Conservation (phyloP, 306 rosid genomes). For the Potentilla sterilis region DNA sequence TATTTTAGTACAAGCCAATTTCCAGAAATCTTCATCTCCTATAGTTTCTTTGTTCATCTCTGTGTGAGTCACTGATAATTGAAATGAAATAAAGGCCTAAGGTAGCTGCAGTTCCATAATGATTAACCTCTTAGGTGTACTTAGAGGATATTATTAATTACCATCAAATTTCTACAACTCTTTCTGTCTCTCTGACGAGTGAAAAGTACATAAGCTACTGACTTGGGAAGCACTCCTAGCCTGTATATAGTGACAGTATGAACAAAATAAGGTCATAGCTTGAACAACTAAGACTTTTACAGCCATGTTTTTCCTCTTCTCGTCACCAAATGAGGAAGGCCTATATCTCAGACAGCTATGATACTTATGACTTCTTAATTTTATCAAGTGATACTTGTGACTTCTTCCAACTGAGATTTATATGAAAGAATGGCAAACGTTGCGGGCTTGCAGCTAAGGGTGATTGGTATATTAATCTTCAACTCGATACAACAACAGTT, state of each 20-base stretch:
- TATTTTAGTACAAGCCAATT: not conserved
- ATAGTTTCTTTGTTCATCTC: not conserved
- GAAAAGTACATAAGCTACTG: not conserved
- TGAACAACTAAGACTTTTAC: not conserved
- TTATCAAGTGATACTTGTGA: not conserved
- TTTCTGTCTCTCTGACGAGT: not conserved
- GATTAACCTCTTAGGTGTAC: not conserved
- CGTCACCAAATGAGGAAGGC: not conserved
- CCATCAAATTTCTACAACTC: not conserved
- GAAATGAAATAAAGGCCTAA: not conserved
- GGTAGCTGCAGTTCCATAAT: not conserved
- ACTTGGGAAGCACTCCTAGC: conserved; percentile 9
- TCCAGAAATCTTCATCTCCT: not conserved
- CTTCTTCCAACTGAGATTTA: not conserved
- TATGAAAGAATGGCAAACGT: not conserved
- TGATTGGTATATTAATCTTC: not conserved
- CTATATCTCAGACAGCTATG: not conserved
- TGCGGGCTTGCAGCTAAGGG: not conserved
- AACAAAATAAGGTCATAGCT: not conserved
- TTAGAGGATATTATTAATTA: not conserved
- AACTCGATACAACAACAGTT: not conserved
- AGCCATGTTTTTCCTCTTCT: not conserved
- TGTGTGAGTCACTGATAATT: not conserved
- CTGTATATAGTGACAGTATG: not conserved
- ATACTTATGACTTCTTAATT: no score